Evolutionary conservation across 495 filamentous ascomycete species (phyloP).

Genomic region (Penicillium fimorum): DNA sequence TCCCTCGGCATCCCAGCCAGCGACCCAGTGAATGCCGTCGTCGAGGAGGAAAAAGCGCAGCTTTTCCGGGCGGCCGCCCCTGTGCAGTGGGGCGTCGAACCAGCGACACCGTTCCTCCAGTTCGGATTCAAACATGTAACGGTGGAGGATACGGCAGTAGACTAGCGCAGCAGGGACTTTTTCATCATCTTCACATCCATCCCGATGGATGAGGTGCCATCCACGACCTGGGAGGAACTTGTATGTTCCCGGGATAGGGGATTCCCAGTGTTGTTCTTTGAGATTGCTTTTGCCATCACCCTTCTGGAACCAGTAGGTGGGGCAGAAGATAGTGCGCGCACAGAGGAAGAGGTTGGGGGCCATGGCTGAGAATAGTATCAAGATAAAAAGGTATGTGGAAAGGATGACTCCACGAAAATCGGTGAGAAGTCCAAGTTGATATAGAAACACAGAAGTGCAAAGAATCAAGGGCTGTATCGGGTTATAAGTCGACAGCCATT

Average conservation of each 20-base stretch:
- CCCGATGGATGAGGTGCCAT: conserved; percentile 45
- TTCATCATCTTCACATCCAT: conserved; percentile 39
- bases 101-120: conserved; percentile 45
- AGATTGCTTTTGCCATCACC: conserved; percentile 38
- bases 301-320: conserved; percentile 45
- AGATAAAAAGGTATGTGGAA: background rate
- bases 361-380: conserved; percentile 28
- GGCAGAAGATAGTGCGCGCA: conserved; percentile 41
- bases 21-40: conserved; percentile 44
- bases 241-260: conserved; percentile 46
- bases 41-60: conserved; percentile 47
- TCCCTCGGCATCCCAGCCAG: conserved; percentile 45
- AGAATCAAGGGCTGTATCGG: conserved; percentile 19
- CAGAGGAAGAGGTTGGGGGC: conserved; percentile 50
- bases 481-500: conserved; percentile 43
- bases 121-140: conserved; percentile 46
- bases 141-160: conserved; percentile 49
- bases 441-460: conserved; percentile 23
- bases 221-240: conserved; percentile 44
- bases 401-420: conserved; percentile 9
- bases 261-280: conserved; percentile 48
- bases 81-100: conserved; percentile 36
- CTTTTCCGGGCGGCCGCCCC: conserved; percentile 36
- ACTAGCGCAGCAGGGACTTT: conserved; percentile 40
- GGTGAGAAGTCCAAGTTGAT: conserved; percentile 14